A percentile compares a stretch with the other conserved stretches of the same genome.
These are phyloP conservation scores for Aspergillus sp. DNA, from an alignment of 2,329 filamentous ascomycete species.

Conservation along the genomic window DNA sequence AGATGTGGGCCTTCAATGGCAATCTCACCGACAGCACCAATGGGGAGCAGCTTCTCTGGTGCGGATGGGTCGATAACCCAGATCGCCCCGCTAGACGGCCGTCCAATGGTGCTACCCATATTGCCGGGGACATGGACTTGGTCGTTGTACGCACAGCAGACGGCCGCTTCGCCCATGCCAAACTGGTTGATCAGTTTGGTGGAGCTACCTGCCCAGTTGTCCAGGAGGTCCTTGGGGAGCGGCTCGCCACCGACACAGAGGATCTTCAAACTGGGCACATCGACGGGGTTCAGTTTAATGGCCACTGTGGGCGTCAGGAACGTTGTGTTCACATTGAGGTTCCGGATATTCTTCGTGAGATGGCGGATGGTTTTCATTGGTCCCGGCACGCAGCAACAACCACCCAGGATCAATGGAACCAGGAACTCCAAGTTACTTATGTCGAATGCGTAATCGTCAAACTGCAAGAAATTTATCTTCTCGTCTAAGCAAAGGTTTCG, in stretches of 20 bases:
- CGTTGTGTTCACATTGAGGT: constrained; percentile 15
- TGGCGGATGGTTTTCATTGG: constrained; percentile 7
- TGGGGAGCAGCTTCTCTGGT: constrained; percentile 13
- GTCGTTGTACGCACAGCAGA: constrained; percentile 16
- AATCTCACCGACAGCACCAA: constrained; percentile 23
- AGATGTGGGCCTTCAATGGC: constrained; percentile 22
- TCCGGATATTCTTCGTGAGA: constrained; percentile 11
- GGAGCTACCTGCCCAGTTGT: constrained; percentile 8
- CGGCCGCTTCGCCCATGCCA: constrained; percentile 21
- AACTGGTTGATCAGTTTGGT: constrained; percentile 18
- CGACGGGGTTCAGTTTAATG: constrained; percentile 11
- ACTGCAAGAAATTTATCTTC: constrained; percentile 17
- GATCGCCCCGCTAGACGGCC: constrained; percentile 14
- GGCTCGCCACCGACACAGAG: constrained; percentile 22
- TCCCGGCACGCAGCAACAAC: constrained; percentile 20
- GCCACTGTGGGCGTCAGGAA: constrained; percentile 20
- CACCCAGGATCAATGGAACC: constrained; percentile 13
- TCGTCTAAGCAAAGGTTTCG: constrained; percentile 11
- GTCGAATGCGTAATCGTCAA: constrained; percentile 22
- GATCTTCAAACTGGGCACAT: constrained; percentile 13
- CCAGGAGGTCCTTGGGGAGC: constrained; percentile 13
- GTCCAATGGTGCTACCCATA: constrained; percentile 8
- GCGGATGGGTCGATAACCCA: constrained; percentile 20
- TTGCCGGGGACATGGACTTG: constrained; percentile 8
- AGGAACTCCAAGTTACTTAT: constrained; percentile 22